Base-by-base conservation (phyloP, 129 eudicot genomes). In the Lactuca sativa region DNA sequence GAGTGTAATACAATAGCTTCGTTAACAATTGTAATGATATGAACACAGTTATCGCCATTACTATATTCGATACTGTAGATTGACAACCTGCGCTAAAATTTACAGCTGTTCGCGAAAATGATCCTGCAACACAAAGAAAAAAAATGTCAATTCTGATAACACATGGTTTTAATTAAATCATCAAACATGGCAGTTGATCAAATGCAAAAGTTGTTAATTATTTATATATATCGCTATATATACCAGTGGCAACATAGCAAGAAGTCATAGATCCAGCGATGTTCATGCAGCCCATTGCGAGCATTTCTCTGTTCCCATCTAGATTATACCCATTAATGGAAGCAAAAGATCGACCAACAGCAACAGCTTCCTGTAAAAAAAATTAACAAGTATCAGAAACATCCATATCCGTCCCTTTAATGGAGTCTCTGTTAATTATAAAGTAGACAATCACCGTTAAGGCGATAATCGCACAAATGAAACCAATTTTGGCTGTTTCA, bases 231-330 rank as follows among this genome's bases (percentile, higher is more conserved):
- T 18, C 8, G 8, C 49, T 67, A 86, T 25, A 25, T 67, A 86
- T 25, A 25, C 93, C 96, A 4, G 96, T 86, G 30, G 96, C 58
- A 3, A 78, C 71, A 54, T 89, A 89, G 82, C 96, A 89, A 56
- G 96, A 89, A 69, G 93, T 77, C 62, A 80, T 77, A 56, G 93
- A 89, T 69, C 96, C 96, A 9, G 79, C 82, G 7, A 89, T 77
- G 78, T 89, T 89, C 96, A 89, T 89, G 48, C 56, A 81, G 7
- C 96, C 96, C 82, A 86, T 84, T 38, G 96, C 93, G 30, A 84
- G 33, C 96, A 89, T 89, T 81, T 89, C 96, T 64, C 86, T 89
- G 86, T 89, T 86, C 14, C 96, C 96, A 67, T 89, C 96, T 49
- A 89, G 72, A 43, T 82, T 84, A 49, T 89, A 85, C 30, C 89